Conservation (phyloP, 169 alveolate species). For the Perkinsus chesapeaki region DNA sequence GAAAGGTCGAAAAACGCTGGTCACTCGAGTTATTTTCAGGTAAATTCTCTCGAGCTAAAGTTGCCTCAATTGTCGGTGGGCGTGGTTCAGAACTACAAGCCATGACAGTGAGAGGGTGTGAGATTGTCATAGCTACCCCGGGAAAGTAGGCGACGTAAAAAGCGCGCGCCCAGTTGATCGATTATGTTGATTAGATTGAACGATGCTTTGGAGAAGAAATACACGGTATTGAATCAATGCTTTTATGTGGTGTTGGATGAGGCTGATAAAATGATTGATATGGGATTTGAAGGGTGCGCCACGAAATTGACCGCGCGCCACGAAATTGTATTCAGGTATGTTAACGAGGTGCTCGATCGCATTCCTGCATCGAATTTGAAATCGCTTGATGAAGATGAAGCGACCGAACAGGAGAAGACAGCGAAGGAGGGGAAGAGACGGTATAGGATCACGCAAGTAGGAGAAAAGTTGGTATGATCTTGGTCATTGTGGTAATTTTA, state of each 20-base stretch:
- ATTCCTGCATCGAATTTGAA: constrained; percentile 73
- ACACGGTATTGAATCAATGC: constrained; percentile 82
- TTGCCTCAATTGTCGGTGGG: constrained; percentile 84
- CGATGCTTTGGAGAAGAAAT: constrained; percentile 83
- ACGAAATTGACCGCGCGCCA: background rate
- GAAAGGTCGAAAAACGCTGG: background rate
- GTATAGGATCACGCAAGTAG: constrained; percentile 75
- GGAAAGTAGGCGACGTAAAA: constrained; percentile 49
- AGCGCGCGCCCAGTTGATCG: background rate
- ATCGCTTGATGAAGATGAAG: constrained; percentile 68
- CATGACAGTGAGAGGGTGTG: constrained; percentile 53
- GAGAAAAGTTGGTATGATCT: no score
- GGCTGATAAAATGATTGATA: constrained; percentile 95
- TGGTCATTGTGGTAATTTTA: no score
- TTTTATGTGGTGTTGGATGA: constrained; percentile 90
- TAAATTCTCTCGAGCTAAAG: background rate
- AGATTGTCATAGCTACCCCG: constrained; percentile 93
- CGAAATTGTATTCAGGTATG: constrained; percentile 31
- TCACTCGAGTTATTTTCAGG: background rate
- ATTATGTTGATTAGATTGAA: constrained; percentile 64
- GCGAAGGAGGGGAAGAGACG: constrained; percentile 75
- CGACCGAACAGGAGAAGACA: constrained; percentile 67
- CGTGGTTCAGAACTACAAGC: constrained; percentile 85
- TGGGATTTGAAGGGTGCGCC: constrained; percentile 86
- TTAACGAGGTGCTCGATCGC: constrained; percentile 77